A percentile compares a stretch with the other conserved stretches of the same genome.
Evolutionary conservation across 2,329 filamentous ascomycete species (phyloP).

Genomic region (Teratosphaeria destructans): DNA sequence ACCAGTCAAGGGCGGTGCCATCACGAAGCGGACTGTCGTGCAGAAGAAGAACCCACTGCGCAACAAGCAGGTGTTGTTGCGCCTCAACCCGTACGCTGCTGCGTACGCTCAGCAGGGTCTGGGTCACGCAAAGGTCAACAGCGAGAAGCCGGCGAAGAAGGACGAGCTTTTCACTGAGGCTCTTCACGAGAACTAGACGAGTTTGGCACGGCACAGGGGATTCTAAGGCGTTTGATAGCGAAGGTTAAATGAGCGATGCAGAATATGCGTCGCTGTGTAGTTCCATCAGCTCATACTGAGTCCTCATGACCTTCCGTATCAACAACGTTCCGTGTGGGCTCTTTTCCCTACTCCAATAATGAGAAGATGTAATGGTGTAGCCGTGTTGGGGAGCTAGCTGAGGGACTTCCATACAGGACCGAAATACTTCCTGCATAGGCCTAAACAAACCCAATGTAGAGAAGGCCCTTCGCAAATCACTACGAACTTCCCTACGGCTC

Average conservation of each 20-base stretch:
- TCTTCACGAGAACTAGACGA: slow-evolving; percentile 38
- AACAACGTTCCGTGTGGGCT: background rate
- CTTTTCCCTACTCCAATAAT: background rate
- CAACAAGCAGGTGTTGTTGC: slow-evolving; percentile 98
- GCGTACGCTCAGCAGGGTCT: slow-evolving; percentile 81
- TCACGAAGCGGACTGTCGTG: slow-evolving; percentile 79
- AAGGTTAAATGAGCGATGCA: background rate
- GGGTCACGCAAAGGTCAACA: slow-evolving; percentile 56
- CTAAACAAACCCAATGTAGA: too few species aligned
- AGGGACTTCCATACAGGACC: too few species aligned
- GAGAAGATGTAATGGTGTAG: background rate
- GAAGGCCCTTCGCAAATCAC: too few species aligned
- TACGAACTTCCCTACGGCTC: too few species aligned
- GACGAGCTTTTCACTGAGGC: slow-evolving; percentile 42
- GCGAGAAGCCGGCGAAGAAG: slow-evolving; percentile 49
- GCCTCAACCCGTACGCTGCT: slow-evolving; percentile 95
- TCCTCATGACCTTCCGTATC: background rate
- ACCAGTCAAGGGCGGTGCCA: slow-evolving; percentile 77
- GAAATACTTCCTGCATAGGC: too few species aligned
- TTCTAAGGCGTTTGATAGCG: background rate
- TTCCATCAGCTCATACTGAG: background rate
- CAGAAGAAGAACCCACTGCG: slow-evolving; percentile 99
- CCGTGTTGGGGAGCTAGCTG: background rate
- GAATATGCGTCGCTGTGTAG: background rate
- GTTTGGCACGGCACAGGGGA: background rate